Evolutionary conservation across 78 protist genomes (phyloP).

Genomic region (Dictyostelium firmibasis): DNA sequence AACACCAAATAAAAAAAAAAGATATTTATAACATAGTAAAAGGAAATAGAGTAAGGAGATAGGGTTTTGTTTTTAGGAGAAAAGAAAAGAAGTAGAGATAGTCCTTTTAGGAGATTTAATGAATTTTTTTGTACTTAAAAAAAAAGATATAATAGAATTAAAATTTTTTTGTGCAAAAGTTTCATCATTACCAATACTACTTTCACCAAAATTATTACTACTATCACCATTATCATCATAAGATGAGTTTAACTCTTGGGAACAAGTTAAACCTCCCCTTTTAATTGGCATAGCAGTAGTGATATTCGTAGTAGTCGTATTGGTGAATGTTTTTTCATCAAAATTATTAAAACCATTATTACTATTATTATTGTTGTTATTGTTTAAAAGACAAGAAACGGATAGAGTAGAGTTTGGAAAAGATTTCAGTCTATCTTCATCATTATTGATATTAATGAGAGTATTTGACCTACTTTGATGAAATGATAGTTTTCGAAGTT

Average conservation of each 20-base stretch:
- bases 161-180: neutral
- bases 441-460: neutral
- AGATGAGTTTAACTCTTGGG: neutral
- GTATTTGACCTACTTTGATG: neutral
- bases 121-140: neutral
- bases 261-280: neutral
- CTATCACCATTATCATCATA: neutral
- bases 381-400: neutral
- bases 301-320: neutral
- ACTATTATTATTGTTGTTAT: neutral
- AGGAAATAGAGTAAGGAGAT: neutral
- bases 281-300: neutral
- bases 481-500: neutral
- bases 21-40: neutral
- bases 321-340: neutral
- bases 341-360: too few relatives aligned
- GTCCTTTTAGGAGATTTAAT: constrained; percentile 29
- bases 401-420: neutral
- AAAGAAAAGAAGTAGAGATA: constrained; percentile 34
- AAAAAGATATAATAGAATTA: neutral
- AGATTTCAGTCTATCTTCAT: neutral
- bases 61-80: neutral
- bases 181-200: neutral
- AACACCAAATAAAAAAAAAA: neutral
- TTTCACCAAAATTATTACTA: neutral